These are phyloP conservation scores for Dendrostoma leiphaemia DNA, from an alignment of 2,329 filamentous ascomycete species.

Conservation along the genomic window DNA sequence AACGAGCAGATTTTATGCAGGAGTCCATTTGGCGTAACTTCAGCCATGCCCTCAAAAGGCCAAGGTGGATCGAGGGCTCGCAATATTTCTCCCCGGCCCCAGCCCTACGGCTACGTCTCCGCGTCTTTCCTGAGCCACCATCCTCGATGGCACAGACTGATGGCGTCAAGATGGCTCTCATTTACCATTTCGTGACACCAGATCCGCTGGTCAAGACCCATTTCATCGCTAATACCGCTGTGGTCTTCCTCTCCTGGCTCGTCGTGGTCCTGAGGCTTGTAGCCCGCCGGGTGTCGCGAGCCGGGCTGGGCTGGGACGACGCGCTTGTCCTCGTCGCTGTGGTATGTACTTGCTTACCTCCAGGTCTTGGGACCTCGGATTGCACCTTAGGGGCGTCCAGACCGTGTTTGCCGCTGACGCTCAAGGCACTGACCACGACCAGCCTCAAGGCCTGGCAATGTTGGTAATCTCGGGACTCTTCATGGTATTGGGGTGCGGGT, in stretches of 20 bases:
- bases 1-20: no score
- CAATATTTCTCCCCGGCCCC: no score
- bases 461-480: slow-evolving; percentile 24
- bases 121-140: no score
- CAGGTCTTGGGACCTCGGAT: no score
- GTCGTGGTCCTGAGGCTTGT: slow-evolving; percentile 26
- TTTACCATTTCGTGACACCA: neutral
- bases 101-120: no score
- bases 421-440: neutral
- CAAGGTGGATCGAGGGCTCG: no score
- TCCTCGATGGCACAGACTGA: no score
- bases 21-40: no score
- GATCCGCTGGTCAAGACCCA: slow-evolving; percentile 23
- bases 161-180: neutral
- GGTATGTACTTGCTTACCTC: no score
- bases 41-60: no score
- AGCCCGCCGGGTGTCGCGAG: slow-evolving; percentile 25
- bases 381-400: no score
- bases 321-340: slow-evolving; percentile 22
- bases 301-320: slow-evolving; percentile 35
- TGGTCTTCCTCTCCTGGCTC: slow-evolving; percentile 23
- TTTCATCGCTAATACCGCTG: slow-evolving; percentile 25
- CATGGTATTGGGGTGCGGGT: slow-evolving; percentile 26
- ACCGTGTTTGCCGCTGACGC: neutral
- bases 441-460: slow-evolving; percentile 30